These are phyloP conservation scores for Antarctomyces pellizariae DNA, from an alignment of 495 filamentous ascomycete species.

Conservation along the genomic window DNA sequence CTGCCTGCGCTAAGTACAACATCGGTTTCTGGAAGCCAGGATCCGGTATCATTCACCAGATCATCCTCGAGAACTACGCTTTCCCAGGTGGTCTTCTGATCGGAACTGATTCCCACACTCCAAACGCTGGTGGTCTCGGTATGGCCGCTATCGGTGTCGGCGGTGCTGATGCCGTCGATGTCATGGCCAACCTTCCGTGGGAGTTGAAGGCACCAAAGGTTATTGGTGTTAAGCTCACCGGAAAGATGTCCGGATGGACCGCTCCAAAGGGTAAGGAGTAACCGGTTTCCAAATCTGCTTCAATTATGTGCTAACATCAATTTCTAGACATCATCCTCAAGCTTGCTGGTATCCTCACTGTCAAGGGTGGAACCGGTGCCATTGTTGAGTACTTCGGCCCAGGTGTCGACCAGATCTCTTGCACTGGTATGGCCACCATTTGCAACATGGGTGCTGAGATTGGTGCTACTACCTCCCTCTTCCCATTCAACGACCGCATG, in stretches of 20 bases:
- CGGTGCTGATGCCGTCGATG: constrained; percentile 96
- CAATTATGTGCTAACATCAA: constrained; percentile 7
- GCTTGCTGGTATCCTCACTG: constrained; percentile 89
- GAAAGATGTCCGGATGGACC: constrained; percentile 79
- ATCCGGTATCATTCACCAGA: constrained; percentile 99
- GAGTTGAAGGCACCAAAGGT: constrained; percentile 95
- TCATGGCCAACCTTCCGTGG: constrained; percentile 96
- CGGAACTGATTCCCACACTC: constrained; percentile 96
- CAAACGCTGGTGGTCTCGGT: constrained; percentile 91
- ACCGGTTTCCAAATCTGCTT: constrained; percentile 1
- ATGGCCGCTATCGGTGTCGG: constrained; percentile 95
- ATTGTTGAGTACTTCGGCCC: constrained; percentile 91
- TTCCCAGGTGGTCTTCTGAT: constrained; percentile 97
- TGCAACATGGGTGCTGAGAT: constrained; percentile 77
- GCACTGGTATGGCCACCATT: constrained; percentile 44
- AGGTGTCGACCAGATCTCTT: constrained; percentile 43
- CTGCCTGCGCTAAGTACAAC: constrained; percentile 94
- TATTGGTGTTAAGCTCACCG: constrained; percentile 87
- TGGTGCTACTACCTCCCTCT: constrained; percentile 91
- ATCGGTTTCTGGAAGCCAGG: constrained; percentile 99
- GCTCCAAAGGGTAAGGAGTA: constrained; percentile 57
- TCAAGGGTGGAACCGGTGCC: constrained; percentile 92
- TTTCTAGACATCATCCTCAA: constrained; percentile 79
- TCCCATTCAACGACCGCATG: constrained; percentile 97
- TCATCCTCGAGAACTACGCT: constrained; percentile 94